Base-by-base conservation (phyloP, 78 protist species). In the Dictyostelium firmibasis region DNA sequence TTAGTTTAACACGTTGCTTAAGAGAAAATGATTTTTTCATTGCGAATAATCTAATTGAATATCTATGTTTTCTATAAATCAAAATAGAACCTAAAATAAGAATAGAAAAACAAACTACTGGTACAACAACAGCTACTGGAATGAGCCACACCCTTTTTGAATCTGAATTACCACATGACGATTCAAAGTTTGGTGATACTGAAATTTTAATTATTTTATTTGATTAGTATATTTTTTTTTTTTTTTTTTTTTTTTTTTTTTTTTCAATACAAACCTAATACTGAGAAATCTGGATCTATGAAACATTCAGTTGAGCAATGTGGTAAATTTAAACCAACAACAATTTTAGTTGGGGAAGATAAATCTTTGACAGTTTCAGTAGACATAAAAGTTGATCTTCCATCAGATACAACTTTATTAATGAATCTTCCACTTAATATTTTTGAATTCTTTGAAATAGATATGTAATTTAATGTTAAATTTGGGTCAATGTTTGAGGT, bases 301-400 rank as follows among this genome's bases (percentile, higher is more conserved):
- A 84, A 38, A 84, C 91, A 84, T 10, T 18, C 11, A 3, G 14
- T 4, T 14, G 9, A 14, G 29, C 91, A 84, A 27, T 84, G 91
- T 10, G 91, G 91, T 27, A 84, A 36, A 43, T 84, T 84, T 20
- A 84, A 23, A 16, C 91, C 91, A 43, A 84, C 81, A 13, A 16
- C 36, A 4, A 41, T 41, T 31, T 70, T 69, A 13, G 79, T 13
- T 3, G 79, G 18, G 2, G 33, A 29, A 16, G 79, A 33, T 31
- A 72, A 31, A 11, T 36, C 79, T n/a, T 43, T 43, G n/a, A 84
- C 47, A 25, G 69, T 25, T 43, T 84, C 72, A 69, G 31, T 69
- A 7, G 35, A 18, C 33, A 72, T 35, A 20, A 70, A 70, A 20
- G 81, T 84, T 29, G 91, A 9, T 43, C 91, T 35, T 14, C 81